phyloP scores from a whole-genome alignment of 1,284 basidiomycete genomes.

The Malassezia globosa region DNA sequence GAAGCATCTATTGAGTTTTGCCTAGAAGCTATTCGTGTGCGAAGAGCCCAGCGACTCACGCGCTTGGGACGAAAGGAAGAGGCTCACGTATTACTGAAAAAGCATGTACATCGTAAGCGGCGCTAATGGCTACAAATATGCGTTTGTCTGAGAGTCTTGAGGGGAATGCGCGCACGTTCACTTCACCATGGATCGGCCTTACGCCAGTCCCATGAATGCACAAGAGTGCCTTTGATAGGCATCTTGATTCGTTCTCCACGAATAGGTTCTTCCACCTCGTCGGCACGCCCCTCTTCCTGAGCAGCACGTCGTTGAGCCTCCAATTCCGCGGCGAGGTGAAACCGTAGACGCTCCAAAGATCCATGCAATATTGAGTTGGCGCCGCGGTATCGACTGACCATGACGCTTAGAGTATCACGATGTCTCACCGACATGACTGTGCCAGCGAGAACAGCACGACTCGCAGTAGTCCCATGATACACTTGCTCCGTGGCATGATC shows the following conservation, averaged over 20 bases:
- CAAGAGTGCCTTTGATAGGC: constrained; percentile 13
- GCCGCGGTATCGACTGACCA: constrained; percentile 25
- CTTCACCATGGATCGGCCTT: constrained; percentile 5
- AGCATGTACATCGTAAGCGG: neutral
- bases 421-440: constrained; percentile 23
- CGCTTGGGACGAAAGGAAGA: constrained; percentile 18
- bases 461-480: constrained; percentile 38
- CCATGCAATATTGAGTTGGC: constrained; percentile 29
- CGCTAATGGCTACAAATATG: neutral
- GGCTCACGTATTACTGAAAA: neutral
- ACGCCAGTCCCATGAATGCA: constrained; percentile 18
- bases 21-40: constrained; percentile 42
- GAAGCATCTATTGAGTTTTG: constrained; percentile 59
- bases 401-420: constrained; percentile 24
- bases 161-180: too few relatives aligned
- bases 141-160: too few relatives aligned
- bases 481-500: constrained; percentile 41
- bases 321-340: constrained; percentile 11
- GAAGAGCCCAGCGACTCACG: constrained; percentile 26
- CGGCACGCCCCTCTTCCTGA: constrained; percentile 6
- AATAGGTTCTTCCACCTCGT: constrained; percentile 16
- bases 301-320: constrained; percentile 9
- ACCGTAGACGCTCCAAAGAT: constrained; percentile 23
- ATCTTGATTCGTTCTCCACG: constrained; percentile 17
- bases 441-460: constrained; percentile 30